Evolutionary conservation across 495 filamentous ascomycete genomes (phyloP).

Genomic region (Aspergillus indologenus): DNA sequence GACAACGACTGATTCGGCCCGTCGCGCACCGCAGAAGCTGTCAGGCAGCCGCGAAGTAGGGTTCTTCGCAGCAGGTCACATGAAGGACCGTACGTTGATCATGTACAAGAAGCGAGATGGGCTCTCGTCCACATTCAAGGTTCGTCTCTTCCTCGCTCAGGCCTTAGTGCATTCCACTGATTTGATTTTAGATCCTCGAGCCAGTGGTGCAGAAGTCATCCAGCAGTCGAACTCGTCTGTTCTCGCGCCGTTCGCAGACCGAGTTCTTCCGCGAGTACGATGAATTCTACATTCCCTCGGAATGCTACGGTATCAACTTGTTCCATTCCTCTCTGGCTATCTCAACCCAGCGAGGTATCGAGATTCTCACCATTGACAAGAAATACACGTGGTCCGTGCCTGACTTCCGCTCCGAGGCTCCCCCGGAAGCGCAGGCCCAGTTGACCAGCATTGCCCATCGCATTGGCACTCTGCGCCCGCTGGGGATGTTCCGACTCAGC

Average conservation of each 20-base stretch:
- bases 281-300: constrained; percentile 97
- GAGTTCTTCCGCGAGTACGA: constrained; percentile 98
- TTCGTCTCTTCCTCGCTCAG: constrained; percentile 19
- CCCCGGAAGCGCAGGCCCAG: constrained; percentile 53
- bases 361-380: constrained; percentile 94
- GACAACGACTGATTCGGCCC: constrained; percentile 56
- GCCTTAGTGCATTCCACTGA: constrained; percentile 3
- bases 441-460: constrained; percentile 77
- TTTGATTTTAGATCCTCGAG: constrained; percentile 64
- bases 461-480: constrained; percentile 73
- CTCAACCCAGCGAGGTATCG: constrained; percentile 86
- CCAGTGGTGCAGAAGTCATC: constrained; percentile 81
- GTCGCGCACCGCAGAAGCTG: constrained; percentile 84
- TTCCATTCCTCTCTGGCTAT: constrained; percentile 93
- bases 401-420: constrained; percentile 58
- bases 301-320: constrained; percentile 91
- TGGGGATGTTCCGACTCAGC: constrained; percentile 95
- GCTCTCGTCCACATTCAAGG: constrained; percentile 87
- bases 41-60: constrained; percentile 85
- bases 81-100: constrained; percentile 93
- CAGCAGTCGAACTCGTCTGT: constrained; percentile 59
- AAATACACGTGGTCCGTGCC: constrained; percentile 90
- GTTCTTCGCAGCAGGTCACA: constrained; percentile 90
- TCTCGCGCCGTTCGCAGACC: constrained; percentile 66
- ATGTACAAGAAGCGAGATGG: constrained; percentile 97